A percentile compares a stretch with the other conserved stretches of the same genome.
Evolutionary conservation across 2,329 filamentous ascomycete genomes (phyloP).

Genomic region (Paracoccidioides brasiliensis): DNA sequence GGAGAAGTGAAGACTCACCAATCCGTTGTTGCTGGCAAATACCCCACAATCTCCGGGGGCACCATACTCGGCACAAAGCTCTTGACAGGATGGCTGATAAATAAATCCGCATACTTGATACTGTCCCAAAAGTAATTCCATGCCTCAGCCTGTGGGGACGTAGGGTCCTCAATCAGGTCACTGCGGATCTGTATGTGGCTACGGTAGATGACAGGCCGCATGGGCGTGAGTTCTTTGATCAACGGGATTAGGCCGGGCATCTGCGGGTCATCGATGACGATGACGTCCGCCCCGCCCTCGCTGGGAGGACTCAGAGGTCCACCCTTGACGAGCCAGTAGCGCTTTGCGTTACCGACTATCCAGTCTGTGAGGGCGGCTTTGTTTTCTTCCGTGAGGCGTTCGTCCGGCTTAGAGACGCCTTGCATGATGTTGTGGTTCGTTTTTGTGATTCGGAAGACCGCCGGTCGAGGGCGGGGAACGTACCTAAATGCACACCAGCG

Average conservation of each 20-base stretch:
- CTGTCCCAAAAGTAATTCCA: slow-evolving; percentile 65
- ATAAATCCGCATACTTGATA: slow-evolving; percentile 59
- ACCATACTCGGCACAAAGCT: slow-evolving; percentile 61
- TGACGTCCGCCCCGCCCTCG: slow-evolving; percentile 61
- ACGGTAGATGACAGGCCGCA: slow-evolving; percentile 66
- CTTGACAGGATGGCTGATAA: slow-evolving; percentile 69
- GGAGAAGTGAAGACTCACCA: slow-evolving; percentile 38
- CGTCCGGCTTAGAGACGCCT: slow-evolving; percentile 54
- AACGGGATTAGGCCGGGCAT: slow-evolving; percentile 69
- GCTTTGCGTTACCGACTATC: slow-evolving; percentile 58
- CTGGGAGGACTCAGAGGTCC: slow-evolving; percentile 53
- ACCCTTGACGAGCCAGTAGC: slow-evolving; percentile 58
- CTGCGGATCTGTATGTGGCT: slow-evolving; percentile 73
- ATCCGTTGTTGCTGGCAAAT: slow-evolving; percentile 69
- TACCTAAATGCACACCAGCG: slow-evolving; percentile 31
- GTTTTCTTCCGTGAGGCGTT: slow-evolving; percentile 51
- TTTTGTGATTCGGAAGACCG: slow-evolving; percentile 73
- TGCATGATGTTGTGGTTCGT: slow-evolving; percentile 83
- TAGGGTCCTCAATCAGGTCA: slow-evolving; percentile 52
- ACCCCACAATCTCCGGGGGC: slow-evolving; percentile 52
- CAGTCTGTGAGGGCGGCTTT: slow-evolving; percentile 53
- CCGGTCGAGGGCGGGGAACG: slow-evolving; percentile 66
- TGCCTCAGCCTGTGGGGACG: slow-evolving; percentile 56
- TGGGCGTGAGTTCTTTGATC: slow-evolving; percentile 55
- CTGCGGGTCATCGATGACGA: slow-evolving; percentile 72